Evolutionary conservation across 148 eudicot species (phyloP).

Genomic region (Fagopyrum tataricum): DNA sequence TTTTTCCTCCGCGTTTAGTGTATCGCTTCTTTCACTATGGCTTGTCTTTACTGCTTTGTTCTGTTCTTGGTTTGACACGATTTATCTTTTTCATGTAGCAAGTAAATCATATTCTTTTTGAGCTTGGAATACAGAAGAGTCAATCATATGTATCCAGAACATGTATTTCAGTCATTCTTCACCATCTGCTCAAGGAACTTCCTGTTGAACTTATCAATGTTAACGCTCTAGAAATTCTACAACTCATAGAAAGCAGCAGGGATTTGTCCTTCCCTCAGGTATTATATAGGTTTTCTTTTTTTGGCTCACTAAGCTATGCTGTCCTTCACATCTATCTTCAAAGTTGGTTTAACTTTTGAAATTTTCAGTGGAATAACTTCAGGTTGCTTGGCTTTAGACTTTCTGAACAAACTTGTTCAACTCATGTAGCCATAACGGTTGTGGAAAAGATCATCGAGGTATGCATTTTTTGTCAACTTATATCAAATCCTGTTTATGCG

Average conservation of each 20-base stretch:
- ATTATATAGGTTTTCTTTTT: slow-evolving; percentile 1
- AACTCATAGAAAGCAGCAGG: slow-evolving; percentile 41
- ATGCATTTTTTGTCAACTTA: neutral
- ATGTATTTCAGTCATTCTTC: slow-evolving; percentile 49
- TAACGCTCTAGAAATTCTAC: slow-evolving; percentile 46
- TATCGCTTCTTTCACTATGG: neutral
- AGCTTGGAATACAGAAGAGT: slow-evolving; percentile 37
- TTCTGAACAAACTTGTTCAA: slow-evolving; percentile 39
- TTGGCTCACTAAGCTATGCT: slow-evolving; percentile 11
- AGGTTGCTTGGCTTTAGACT: slow-evolving; percentile 77
- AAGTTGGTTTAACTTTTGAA: slow-evolving; percentile 19
- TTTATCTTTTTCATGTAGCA: slow-evolving; percentile 22
- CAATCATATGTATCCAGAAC: slow-evolving; percentile 27
- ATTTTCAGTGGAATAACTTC: slow-evolving; percentile 60
- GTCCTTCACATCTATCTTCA: slow-evolving; percentile 5
- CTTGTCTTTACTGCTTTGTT: neutral
- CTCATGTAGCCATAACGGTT: slow-evolving; percentile 25
- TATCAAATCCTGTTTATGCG: neutral
- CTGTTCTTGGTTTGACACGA: slow-evolving; percentile 1
- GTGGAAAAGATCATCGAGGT: slow-evolving; percentile 58
- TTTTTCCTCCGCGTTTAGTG: neutral
- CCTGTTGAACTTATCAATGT: slow-evolving; percentile 40
- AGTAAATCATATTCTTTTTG: slow-evolving; percentile 26
- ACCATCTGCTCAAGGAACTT: slow-evolving; percentile 67
- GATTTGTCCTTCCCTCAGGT: slow-evolving; percentile 67